Conservation (phyloP, 208 protist species). For the Trypanosoma vivax region DNA sequence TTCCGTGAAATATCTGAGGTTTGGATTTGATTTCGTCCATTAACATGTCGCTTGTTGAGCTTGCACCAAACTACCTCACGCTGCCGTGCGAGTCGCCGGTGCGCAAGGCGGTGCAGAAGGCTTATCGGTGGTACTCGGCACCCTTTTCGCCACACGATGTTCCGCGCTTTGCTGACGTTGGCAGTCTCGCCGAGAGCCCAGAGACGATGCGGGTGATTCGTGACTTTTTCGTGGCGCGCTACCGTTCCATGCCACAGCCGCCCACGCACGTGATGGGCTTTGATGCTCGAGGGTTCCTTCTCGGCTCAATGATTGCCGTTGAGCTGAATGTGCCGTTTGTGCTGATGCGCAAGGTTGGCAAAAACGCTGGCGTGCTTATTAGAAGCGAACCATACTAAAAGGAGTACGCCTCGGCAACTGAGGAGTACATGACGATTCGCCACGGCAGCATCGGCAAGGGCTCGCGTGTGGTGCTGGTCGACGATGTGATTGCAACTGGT, state of each 20-base stretch:
- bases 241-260: constrained; percentile 44
- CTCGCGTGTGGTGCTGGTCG: constrained; percentile 84
- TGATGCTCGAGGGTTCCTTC: constrained; percentile 87
- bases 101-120: constrained; percentile 35
- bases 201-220: constrained; percentile 64
- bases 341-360: constrained; percentile 85
- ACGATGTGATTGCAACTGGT: constrained; percentile 90
- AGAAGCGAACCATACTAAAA: constrained; percentile 83
- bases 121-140: constrained; percentile 85
- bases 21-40: no score
- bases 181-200: constrained; percentile 79
- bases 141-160: constrained; percentile 85
- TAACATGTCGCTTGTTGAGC: constrained; percentile 42
- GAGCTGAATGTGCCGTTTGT: constrained; percentile 87
- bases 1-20: no score
- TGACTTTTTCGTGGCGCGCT: constrained; percentile 79
- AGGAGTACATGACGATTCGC: constrained; percentile 84
- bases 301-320: constrained; percentile 83
- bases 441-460: constrained; percentile 56
- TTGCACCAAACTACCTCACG: constrained; percentile 37
- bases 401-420: constrained; percentile 80
- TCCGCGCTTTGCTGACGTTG: constrained; percentile 84
- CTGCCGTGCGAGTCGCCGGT: constrained; percentile 40
- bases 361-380: constrained; percentile 83
- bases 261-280: constrained; percentile 84